A percentile compares a stretch with the other conserved stretches of the same genome.
Conservation (phyloP, 768 basidiomycete species). For the Pleurotus citrinopileatus region DNA sequence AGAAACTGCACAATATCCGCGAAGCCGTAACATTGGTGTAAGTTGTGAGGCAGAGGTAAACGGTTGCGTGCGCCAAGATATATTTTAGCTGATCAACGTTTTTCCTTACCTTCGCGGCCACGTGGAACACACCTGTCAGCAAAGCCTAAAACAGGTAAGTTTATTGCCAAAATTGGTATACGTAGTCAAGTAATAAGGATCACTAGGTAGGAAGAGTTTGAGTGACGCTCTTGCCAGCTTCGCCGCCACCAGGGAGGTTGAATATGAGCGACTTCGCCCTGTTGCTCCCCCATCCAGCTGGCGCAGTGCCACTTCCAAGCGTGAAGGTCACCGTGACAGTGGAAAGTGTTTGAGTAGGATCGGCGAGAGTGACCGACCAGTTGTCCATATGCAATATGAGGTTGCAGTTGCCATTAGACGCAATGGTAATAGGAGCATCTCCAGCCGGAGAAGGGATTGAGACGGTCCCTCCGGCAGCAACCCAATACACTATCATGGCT, state of each 20-base stretch:
- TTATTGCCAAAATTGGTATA: neutral
- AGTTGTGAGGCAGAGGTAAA: too few relatives aligned
- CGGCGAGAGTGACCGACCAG: slow-evolving; percentile 40
- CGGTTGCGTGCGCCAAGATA: too few relatives aligned
- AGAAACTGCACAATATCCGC: too few relatives aligned
- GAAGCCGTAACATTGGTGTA: too few relatives aligned
- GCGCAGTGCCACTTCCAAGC: slow-evolving; percentile 3
- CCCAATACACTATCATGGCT: slow-evolving; percentile 46
- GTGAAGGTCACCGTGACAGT: slow-evolving; percentile 6
- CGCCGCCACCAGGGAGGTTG: slow-evolving; percentile 1
- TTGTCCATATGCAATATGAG: slow-evolving; percentile 31
- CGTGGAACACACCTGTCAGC: too few relatives aligned
- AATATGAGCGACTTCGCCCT: slow-evolving; percentile 3
- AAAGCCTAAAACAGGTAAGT: neutral
- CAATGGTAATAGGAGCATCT: slow-evolving; percentile 27
- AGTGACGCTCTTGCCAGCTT: slow-evolving; percentile 5
- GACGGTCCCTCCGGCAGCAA: slow-evolving; percentile 30
- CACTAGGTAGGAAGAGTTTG: slow-evolving; percentile 5
- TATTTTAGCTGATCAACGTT: too few relatives aligned
- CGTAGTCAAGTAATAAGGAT: neutral
- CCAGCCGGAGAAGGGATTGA: slow-evolving; percentile 24
- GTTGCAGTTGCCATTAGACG: slow-evolving; percentile 29
- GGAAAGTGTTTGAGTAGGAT: slow-evolving; percentile 43
- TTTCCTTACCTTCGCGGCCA: too few relatives aligned
- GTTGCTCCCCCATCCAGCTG: neutral